phyloP scores from a whole-genome alignment of 2,329 filamentous ascomycete species.

The Neonectria punicea region DNA sequence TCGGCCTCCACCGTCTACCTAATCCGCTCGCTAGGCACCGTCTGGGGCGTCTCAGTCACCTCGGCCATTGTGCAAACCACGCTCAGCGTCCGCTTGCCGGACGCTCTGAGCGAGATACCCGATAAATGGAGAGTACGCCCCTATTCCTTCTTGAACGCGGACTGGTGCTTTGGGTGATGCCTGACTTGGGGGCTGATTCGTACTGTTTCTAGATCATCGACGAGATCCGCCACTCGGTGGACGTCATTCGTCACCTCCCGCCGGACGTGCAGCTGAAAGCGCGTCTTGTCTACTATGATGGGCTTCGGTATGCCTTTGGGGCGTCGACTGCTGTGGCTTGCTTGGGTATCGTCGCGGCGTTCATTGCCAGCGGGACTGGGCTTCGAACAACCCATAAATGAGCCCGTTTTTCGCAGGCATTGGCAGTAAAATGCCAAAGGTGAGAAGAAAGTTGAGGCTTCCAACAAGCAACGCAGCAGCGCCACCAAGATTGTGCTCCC shows the following conservation, averaged over 20 bases:
- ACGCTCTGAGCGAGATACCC: conserved; percentile 63
- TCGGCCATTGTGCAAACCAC: conserved; percentile 72
- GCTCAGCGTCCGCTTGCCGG: conserved; percentile 63
- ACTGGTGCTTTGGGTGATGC: neutral
- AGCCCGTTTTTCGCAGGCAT: too few species aligned
- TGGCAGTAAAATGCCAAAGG: neutral
- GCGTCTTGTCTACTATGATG: conserved; percentile 68
- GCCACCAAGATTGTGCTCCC: neutral
- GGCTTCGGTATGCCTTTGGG: conserved; percentile 65
- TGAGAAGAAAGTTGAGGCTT: neutral
- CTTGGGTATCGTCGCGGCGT: conserved; percentile 52
- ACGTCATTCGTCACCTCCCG: conserved; percentile 63
- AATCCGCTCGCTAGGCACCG: conserved; percentile 69
- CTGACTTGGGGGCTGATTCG: conserved; percentile 31
- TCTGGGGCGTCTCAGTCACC: conserved; percentile 72
- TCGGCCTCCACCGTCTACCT: conserved; percentile 72
- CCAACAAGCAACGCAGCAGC: neutral
- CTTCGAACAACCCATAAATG: conserved; percentile 44
- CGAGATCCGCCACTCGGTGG: conserved; percentile 69
- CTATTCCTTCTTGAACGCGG: conserved; percentile 33
- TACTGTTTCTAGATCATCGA: conserved; percentile 62
- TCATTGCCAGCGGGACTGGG: conserved; percentile 44
- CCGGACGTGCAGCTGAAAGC: conserved; percentile 66
- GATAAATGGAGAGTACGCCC: conserved; percentile 67
- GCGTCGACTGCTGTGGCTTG: conserved; percentile 63